Evolutionary conservation across 2,329 filamentous ascomycete genomes (phyloP), one percentile per base, ranked within the genome.

Genomic region (Diplodia sapinea): DNA sequence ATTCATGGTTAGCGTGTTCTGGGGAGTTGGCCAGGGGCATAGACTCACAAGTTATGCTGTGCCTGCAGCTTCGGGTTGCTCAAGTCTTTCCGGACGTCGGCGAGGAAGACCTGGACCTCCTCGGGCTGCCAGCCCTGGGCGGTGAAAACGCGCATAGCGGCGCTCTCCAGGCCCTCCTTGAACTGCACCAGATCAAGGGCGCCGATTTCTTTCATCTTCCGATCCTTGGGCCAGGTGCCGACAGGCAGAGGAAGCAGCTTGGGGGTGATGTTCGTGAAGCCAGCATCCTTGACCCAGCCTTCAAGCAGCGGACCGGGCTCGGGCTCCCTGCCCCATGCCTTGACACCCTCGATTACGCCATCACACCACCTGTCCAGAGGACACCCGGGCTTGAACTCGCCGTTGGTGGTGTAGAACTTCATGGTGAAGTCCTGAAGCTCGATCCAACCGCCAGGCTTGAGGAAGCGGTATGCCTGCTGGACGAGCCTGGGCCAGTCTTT

Each of bases 401-500:
- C 78, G 71, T 80, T 76, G 72, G 73, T 70, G 17, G 72, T 73
- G 68, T 74, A 73, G 65, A 73, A 74, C 17, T 54, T 51, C 36
- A 71, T 71, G 59, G 73, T 71, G 69, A 72, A 74, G 50, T 75
- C 74, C 65, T 73, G 70, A 40, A 77, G 74, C 65, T 78, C 73
- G 61, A 77, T 73, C 75, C 75, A 78, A 55, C 74, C 75, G 43
- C 74, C 73, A 1, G 74, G 74, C 61, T 75, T 75, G 9, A 74
- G 73, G 69, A 76, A 80, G 68, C 82, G 76, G 68, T 85, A 84
- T 4, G 87, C 80, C 55, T 82, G 79, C 20, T 79, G 74, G 23
- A 87, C 73, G 55, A 89, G 75, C 23, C 77, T 76, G 5, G 79
- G 78, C 75, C 86, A 87, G 71, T 89, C 81, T n/a, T 80, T 77